Evolutionary conservation across 257 asterid genomes (phyloP).

Genomic region (Striga asiatica): DNA sequence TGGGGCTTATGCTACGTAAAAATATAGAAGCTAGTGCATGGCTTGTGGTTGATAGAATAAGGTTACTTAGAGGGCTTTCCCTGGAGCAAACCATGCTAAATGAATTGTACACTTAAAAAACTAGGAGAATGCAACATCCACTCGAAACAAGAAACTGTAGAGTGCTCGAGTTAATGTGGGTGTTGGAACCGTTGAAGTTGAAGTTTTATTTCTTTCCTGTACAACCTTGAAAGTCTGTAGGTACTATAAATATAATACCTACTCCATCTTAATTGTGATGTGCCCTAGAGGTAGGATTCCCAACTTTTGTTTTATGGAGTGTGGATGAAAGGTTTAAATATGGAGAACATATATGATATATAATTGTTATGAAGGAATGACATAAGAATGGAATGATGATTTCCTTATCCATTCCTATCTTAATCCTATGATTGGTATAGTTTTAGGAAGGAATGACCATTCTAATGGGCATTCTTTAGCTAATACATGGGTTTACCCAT

Average conservation of each 20-base stretch:
- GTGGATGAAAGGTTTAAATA: background rate
- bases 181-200: slow-evolving; percentile 3
- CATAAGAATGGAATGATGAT: too few relatives aligned
- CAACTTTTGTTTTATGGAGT: slow-evolving; percentile 1
- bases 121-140: background rate
- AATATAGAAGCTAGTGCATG: background rate
- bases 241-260: background rate
- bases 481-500: too few relatives aligned
- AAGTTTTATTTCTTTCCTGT: background rate
- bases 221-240: background rate
- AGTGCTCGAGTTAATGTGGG: background rate
- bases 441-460: too few relatives aligned
- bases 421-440: too few relatives aligned
- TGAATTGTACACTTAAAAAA: background rate
- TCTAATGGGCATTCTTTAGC: too few relatives aligned
- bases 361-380: too few relatives aligned
- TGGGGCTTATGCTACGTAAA: slow-evolving; percentile 1
- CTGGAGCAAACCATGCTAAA: slow-evolving; percentile 6
- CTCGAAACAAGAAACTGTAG: slow-evolving; percentile 2
- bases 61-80: background rate
- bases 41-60: background rate
- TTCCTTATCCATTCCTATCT: too few relatives aligned
- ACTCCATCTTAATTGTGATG: background rate
- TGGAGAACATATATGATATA: background rate
- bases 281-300: background rate